Evolutionary conservation across 208 protist genomes (phyloP).

Genomic region (Trypanosoma platydactyli): DNA sequence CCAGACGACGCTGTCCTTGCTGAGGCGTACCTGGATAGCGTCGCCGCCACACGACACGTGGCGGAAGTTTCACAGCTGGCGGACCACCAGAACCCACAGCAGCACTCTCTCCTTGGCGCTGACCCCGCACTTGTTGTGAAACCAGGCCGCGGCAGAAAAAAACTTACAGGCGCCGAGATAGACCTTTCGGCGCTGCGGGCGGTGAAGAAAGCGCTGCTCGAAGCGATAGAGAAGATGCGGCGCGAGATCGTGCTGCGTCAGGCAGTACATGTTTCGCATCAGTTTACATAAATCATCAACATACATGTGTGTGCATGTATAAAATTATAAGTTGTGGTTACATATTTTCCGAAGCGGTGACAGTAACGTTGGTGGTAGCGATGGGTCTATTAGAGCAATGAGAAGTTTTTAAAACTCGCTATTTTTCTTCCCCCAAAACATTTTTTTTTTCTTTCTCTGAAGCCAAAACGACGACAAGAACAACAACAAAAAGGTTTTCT

Average conservation of each 20-base stretch:
- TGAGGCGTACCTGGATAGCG: conserved; percentile 50
- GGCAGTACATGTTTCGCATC: conserved; percentile 40
- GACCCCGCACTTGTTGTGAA: conserved; percentile 8
- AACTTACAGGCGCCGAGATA: conserved; percentile 42
- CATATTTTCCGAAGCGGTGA: too few relatives aligned
- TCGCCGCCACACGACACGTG: conserved; percentile 11
- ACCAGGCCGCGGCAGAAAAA: conserved; percentile 36
- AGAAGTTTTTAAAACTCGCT: too few relatives aligned
- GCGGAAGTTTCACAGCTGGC: background rate
- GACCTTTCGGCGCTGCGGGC: conserved; percentile 48
- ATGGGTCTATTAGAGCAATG: too few relatives aligned
- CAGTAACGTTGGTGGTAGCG: too few relatives aligned
- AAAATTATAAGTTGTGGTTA: background rate
- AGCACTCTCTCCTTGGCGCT: background rate
- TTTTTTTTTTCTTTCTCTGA: too few relatives aligned
- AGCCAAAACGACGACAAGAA: too few relatives aligned
- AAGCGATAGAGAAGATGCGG: conserved; percentile 57
- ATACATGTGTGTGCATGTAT: background rate
- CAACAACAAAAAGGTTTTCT: too few relatives aligned
- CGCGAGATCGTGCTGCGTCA: conserved; percentile 52
- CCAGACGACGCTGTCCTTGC: conserved; percentile 51
- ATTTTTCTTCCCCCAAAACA: too few relatives aligned
- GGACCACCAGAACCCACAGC: background rate
- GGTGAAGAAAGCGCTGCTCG: conserved; percentile 42
- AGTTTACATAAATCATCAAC: conserved; percentile 26